A percentile compares a stretch with the other conserved stretches of the same genome.
These are phyloP conservation scores for Zygoascus hellenicus DNA, from an alignment of 1,139 yeast genomes.

Conservation along the genomic window DNA sequence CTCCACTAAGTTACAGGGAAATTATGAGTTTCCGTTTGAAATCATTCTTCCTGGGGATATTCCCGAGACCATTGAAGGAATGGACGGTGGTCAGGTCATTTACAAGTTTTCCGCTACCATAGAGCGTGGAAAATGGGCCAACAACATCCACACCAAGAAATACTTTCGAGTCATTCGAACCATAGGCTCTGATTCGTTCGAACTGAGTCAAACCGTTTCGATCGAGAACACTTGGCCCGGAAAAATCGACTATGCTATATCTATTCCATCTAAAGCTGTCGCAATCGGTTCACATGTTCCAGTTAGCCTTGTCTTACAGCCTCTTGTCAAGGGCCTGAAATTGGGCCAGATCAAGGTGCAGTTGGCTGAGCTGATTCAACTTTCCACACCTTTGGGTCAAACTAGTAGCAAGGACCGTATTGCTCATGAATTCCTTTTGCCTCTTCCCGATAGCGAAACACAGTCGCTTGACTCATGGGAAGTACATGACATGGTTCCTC, in stretches of 20 bases:
- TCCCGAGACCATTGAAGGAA: conserved; percentile 86
- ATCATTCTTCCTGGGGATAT: conserved; percentile 78
- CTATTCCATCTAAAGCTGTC: conserved; percentile 81
- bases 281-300: conserved; percentile 82
- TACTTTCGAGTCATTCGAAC: conserved; percentile 85
- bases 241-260: conserved; percentile 84
- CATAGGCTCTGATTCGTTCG: conserved; percentile 79
- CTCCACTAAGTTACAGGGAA: conserved; percentile 53
- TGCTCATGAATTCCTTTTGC: conserved; percentile 41
- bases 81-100: conserved; percentile 75
- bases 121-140: conserved; percentile 75
- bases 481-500: conserved; percentile 47
- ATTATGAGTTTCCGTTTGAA: conserved; percentile 87
- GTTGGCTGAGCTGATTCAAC: conserved; percentile 61
- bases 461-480: conserved; percentile 70
- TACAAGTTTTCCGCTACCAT: conserved; percentile 75
- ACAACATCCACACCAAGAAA: conserved; percentile 58
- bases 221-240: conserved; percentile 96
- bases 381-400: conserved; percentile 50
- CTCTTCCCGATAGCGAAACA: conserved; percentile 38
- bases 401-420: conserved; percentile 44
- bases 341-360: conserved; percentile 66
- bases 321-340: conserved; percentile 71
- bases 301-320: conserved; percentile 65
- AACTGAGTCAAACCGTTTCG: conserved; percentile 84